Percentiles rank a stretch among this genome's conserved stretches.
Conservation (phyloP, 2,329 filamentous ascomycete species). For the Trichoderma atrobrunneum region DNA sequence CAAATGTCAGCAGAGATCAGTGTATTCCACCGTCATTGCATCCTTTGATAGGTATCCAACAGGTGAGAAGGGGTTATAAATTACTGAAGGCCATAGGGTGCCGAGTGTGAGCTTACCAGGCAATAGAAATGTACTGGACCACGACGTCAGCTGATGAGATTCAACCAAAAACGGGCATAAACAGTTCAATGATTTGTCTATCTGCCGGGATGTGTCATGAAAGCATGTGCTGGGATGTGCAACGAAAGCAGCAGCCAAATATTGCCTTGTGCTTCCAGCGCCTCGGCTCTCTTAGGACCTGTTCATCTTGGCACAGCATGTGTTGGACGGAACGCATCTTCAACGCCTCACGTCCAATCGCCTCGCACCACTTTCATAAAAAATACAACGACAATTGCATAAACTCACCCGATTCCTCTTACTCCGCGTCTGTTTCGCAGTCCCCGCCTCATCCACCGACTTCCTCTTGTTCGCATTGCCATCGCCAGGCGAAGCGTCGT, state of each 20-base stretch:
- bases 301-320: not conserved
- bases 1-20: slow-evolving; percentile 8
- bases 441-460: slow-evolving; percentile 41
- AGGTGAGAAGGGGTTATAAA: not conserved
- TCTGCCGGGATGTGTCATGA: not conserved
- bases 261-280: not conserved
- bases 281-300: not conserved
- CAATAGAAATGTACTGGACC: slow-evolving; percentile 57
- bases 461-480: slow-evolving; percentile 36
- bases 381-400: not conserved
- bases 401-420: slow-evolving; percentile 57
- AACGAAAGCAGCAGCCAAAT: not conserved
- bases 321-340: not conserved
- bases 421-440: slow-evolving; percentile 56
- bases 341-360: not conserved
- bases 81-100: not conserved
- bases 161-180: not conserved
- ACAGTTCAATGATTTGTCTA: not conserved
- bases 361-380: not conserved
- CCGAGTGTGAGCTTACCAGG: slow-evolving; percentile 46
- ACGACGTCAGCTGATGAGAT: not conserved
- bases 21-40: not conserved
- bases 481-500: slow-evolving; percentile 21
- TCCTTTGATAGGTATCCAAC: not conserved
- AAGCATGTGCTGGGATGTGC: not conserved